Evolutionary conservation across 2,329 filamentous ascomycete species (phyloP).

Genomic region (Coniella lustricola): DNA sequence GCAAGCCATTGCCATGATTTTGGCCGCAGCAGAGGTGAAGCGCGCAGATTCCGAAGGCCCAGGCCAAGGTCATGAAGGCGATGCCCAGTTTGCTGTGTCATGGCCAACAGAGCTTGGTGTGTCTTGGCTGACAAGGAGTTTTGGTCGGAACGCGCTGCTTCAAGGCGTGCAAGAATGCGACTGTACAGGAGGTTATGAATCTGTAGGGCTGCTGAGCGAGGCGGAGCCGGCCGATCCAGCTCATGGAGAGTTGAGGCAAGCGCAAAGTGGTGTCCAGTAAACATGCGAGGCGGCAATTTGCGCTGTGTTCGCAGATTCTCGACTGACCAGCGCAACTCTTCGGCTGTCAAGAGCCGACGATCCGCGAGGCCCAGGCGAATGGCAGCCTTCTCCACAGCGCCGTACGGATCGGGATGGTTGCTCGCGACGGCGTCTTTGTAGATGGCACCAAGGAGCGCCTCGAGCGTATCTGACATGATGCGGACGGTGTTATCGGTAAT

Average conservation of each 20-base stretch:
- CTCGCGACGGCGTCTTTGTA: conserved; percentile 1
- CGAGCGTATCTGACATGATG: conserved; percentile 6
- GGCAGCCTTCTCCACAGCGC: not conserved
- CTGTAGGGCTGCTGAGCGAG: not conserved
- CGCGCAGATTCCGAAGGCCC: too few relatives aligned
- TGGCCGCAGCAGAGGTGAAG: too few relatives aligned
- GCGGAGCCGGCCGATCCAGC: not conserved
- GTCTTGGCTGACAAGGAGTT: too few relatives aligned
- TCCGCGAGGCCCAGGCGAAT: conserved; percentile 2
- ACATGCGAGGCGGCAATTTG: not conserved
- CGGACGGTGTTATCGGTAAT: not conserved
- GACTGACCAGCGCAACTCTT: not conserved
- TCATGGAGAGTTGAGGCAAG: not conserved
- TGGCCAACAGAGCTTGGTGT: too few relatives aligned
- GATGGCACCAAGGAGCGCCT: conserved; percentile 10
- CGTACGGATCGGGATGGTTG: not conserved
- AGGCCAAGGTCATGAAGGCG: too few relatives aligned
- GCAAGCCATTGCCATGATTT: too few relatives aligned
- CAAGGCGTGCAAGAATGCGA: not conserved
- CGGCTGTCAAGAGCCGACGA: not conserved
- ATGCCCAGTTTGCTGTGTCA: too few relatives aligned
- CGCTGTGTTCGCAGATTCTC: not conserved
- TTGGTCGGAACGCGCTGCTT: not conserved
- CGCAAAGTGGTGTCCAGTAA: conserved; percentile 6
- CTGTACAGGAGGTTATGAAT: too few relatives aligned